Evolutionary conservation across 768 basidiomycete genomes (phyloP), one percentile per base, ranked within the genome.

Genomic region (Leccinum arenicola): DNA sequence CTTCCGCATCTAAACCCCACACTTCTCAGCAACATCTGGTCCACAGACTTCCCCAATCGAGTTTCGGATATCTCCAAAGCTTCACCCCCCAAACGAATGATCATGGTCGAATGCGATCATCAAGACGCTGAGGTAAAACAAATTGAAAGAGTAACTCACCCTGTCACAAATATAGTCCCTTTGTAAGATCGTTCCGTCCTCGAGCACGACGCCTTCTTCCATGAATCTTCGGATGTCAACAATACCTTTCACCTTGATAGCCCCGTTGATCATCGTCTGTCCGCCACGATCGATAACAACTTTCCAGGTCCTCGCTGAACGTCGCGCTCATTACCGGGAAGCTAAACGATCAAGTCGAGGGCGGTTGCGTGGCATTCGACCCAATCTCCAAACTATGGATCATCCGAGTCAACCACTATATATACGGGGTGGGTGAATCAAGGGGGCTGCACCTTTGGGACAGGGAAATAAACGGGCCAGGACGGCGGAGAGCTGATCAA

Each of bases 271-370:
- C n/a, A n/a, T 31, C 25, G 25, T 7, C 64, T 36, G 71, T 38
- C 60, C 72, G 11, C 56, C 63, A 15, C 75, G 71, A 23, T 67
- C 57, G 51, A 85, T 60, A 1, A 61, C 68, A 25, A 83, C 76
- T 29, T 70, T 66, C 84, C 83, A 86, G 6, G 67, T 73, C 33
- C 67, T 66, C 23, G 62, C 76, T 68, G 65, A 77, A 78, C 0
- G 45, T 61, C 5, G 78, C 69, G 12, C 64, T 70, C 1, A 57
- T 67, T 23, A 82, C 69, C 11, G 68, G 75, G 80, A 1, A 78
- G 80, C 87, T 84, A 87, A n/a, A 86, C 79, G 62, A 85, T 82
- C 10, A 89, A 65, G 59, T 88, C 87, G 58, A 87, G 74, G 4
- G 78, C 67, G 9, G 79, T 74, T 0, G 81, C 84, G 58, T 87